Conservation (phyloP, 163 green algal species). For the Volvox carteri region DNA sequence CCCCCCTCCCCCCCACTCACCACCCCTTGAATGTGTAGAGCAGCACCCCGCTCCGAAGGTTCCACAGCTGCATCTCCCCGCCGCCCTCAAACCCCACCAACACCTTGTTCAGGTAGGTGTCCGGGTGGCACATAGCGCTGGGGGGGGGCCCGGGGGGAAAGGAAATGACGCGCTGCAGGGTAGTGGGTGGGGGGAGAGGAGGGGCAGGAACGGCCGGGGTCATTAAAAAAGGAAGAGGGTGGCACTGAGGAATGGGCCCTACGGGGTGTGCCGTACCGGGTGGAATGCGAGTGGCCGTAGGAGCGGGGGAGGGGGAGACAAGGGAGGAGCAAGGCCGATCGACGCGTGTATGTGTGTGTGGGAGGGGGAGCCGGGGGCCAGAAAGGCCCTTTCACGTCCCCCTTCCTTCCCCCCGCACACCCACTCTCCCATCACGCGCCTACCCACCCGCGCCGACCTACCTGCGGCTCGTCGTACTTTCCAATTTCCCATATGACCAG, state of each 20-base stretch:
- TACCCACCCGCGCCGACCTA: too few relatives aligned
- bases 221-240: background rate
- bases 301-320: background rate
- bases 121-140: slow-evolving; percentile 92
- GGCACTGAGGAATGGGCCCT: background rate
- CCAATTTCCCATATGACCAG: slow-evolving; percentile 86
- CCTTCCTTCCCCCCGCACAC: too few relatives aligned
- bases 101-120: slow-evolving; percentile 98
- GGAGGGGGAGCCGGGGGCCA: too few relatives aligned
- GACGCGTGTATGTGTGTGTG: too few relatives aligned
- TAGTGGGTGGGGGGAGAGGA: background rate
- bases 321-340: background rate
- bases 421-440: too few relatives aligned
- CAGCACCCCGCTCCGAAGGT: slow-evolving; percentile 81
- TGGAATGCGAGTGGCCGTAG: background rate
- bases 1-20: slow-evolving; percentile 49
- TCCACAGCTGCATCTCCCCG: slow-evolving; percentile 91
- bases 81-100: slow-evolving; percentile 82
- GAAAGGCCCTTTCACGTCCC: too few relatives aligned
- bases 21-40: slow-evolving; percentile 85
- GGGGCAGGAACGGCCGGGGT: background rate
- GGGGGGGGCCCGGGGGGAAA: slow-evolving; percentile 81
- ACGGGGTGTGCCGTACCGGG: too few relatives aligned
- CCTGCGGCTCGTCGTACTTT: slow-evolving; percentile 55
- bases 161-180: slow-evolving; percentile 61